Evolutionary conservation across 2,329 filamentous ascomycete species (phyloP), one percentile per base, ranked within the genome.

Genomic region (Aureobasidium sp.): DNA sequence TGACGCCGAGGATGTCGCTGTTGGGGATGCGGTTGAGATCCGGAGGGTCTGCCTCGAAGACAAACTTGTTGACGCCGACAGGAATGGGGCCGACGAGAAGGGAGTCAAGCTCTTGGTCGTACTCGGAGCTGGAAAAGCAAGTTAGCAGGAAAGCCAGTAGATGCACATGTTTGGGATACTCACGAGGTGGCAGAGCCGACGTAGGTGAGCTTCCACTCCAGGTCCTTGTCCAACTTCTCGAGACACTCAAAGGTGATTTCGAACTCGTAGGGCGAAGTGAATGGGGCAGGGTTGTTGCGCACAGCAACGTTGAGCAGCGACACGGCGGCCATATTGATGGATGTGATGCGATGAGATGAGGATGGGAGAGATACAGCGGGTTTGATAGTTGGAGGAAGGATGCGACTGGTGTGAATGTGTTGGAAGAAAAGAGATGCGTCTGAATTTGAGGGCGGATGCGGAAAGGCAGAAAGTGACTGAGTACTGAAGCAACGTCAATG

Each of bases 181-280:
- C 81, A 95, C 89, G 90, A 96, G 61, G 93, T 97, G 65, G 95
- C 94, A 68, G 94, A 99, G 70, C 94, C 95, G 72, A 99, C 94
- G 69, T 99, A 99, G 74, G 91, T 99, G 69, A 99, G 81, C 78
- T 99, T 99, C 94, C 94, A 99, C 78, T 99, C 94, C 64, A 99
- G 86, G 77, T 99, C 94, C 77, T 96, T 96, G 73, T 95, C 89
- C 40, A 99, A 83, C 67, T 88, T 84, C 79, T 99, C 94, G 25
- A 97, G 84, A 71, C 94, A 97, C 77, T 99, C 94, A 65, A 99
- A 99, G 19, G 94, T 99, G 74, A 99, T 97, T 77, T 99, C 93
- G 68, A 99, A 96, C 75, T 94, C 86, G 75, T 99, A 99, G 59
- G 90, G 86, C 73, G 93, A 89, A 69, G 85, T 88, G 78, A 99